A percentile compares a stretch with the other conserved stretches of the same genome.
These are phyloP conservation scores for Sporothrix mexicana DNA, from an alignment of 2,329 filamentous ascomycete genomes.

Conservation along the genomic window DNA sequence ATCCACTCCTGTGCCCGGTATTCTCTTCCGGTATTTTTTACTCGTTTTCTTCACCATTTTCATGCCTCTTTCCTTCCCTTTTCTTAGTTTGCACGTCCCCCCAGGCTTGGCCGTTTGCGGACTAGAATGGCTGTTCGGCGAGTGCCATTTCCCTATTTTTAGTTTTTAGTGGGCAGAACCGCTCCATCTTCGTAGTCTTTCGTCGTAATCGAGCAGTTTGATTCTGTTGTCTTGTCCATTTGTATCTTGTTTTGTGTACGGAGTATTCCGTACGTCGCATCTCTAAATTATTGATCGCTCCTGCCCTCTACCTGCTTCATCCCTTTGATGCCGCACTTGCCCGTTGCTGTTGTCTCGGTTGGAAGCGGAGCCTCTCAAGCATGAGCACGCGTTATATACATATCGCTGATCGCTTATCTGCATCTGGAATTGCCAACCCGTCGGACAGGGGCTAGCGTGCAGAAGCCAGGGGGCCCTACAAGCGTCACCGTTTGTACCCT, in stretches of 20 bases:
- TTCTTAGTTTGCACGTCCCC: conserved; percentile 5
- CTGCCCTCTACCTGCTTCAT: not conserved
- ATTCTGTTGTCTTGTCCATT: no score
- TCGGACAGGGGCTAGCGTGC: not conserved
- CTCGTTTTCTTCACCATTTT: no score
- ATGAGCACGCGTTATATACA: not conserved
- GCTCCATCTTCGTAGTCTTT: not conserved
- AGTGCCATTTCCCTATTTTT: conserved; percentile 16
- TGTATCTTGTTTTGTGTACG: no score
- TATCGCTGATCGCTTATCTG: conserved; percentile 9
- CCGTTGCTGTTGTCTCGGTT: not conserved
- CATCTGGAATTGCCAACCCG: conserved; percentile 16
- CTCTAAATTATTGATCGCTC: not conserved
- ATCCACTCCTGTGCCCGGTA: not conserved
- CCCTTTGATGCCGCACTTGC: not conserved
- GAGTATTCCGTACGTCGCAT: no score
- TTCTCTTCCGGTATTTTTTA: not conserved
- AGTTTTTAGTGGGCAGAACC: conserved; percentile 19
- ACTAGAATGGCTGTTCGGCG: conserved; percentile 24
- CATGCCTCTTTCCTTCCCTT: no score
- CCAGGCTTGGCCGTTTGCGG: conserved; percentile 28
- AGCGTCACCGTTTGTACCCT: conserved; percentile 5
- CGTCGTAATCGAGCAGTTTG: conserved; percentile 4
- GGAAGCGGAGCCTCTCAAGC: not conserved
- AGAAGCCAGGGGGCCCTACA: not conserved